Evolutionary conservation across 2,329 filamentous ascomycete species (phyloP), one percentile per base, ranked within the genome.

Genomic region (Cercospora sesami): DNA sequence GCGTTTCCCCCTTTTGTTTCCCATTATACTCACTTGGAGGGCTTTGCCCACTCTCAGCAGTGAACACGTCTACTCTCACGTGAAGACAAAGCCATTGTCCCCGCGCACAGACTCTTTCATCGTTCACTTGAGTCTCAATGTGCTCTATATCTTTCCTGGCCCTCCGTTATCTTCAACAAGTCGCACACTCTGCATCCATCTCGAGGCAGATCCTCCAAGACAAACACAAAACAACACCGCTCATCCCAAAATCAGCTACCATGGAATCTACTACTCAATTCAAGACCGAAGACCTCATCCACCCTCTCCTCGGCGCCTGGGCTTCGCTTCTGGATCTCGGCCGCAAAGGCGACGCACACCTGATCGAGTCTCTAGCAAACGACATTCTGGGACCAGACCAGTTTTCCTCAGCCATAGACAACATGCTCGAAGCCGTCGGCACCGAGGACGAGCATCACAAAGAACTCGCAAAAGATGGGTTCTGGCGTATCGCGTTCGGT

Each of bases 291-390:
- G 16, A 23, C 18, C 28, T 58, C 16, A 36, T 33, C 28, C 28
- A 36, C 16, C 16, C 55, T n/a, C 55, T 58, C 9, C 55, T 58
- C 16, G 55, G 55, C 28, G 21, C 60, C 23, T 62, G 60, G 60
- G 18, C 23, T 1, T 30, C 39, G 1, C 18, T 62, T 4, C n/a
- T 51, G 36, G 60, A 45, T 12, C 36, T 51, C 8, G 36, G 60
- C 36, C 39, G 60, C 60, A 62, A 62, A 51, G 60, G 60, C 26
- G 60, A 62, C 39, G 60, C 60, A 8, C 36, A 62, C 26, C 12
- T 28, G 1, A 53, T 62, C 60, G 60, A 62, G 18, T 21, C 39
- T 2, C 42, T 62, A 3, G 60, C 60, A 30, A 51, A 18, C n/a
- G 36, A 62, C 7, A 51, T 62, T 23, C 21, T 45, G n/a, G 26